Percentiles rank a stretch among this genome's conserved stretches.
phyloP scores from a whole-genome alignment of 2,329 filamentous ascomycete species.

The Phialophora macrospora region DNA sequence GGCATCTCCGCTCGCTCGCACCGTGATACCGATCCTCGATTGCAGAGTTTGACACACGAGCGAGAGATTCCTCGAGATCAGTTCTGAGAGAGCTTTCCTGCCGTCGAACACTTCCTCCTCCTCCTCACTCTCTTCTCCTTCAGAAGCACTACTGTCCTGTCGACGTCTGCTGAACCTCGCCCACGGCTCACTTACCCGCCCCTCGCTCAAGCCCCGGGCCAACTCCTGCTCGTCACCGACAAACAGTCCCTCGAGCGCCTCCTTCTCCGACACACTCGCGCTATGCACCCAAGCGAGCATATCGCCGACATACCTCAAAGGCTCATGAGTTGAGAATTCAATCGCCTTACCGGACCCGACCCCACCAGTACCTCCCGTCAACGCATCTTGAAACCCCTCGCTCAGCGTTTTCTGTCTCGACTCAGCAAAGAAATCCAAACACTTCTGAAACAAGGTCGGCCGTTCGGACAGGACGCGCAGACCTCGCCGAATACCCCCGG shows the following conservation, averaged over 20 bases:
- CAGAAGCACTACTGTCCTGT: slow-evolving; percentile 11
- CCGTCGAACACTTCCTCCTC: slow-evolving; percentile 73
- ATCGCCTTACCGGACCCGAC: slow-evolving; percentile 73
- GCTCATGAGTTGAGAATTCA: slow-evolving; percentile 89
- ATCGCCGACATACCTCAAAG: slow-evolving; percentile 88
- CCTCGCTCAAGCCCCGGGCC: slow-evolving; percentile 77
- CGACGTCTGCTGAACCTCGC: slow-evolving; percentile 53
- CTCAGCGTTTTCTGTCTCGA: slow-evolving; percentile 84
- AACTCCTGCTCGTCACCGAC: slow-evolving; percentile 89
- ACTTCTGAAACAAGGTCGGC: slow-evolving; percentile 89
- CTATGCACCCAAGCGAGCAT: slow-evolving; percentile 99
- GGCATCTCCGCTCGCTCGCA: slow-evolving; percentile 89
- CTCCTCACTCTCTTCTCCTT: slow-evolving; percentile 45
- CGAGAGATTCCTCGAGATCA: slow-evolving; percentile 83
- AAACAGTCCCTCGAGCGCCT: slow-evolving; percentile 89
- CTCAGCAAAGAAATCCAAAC: slow-evolving; percentile 90
- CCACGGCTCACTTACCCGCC: slow-evolving; percentile 84
- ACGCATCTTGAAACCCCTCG: slow-evolving; percentile 83
- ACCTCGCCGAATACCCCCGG: slow-evolving; percentile 78
- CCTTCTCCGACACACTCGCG: slow-evolving; percentile 87
- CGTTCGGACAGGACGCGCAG: slow-evolving; percentile 86
- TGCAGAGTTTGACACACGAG: slow-evolving; percentile 83
- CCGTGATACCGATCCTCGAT: slow-evolving; percentile 86
- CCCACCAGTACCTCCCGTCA: slow-evolving; percentile 74
- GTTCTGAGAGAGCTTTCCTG: slow-evolving; percentile 76